These are phyloP conservation scores for Ogataea thermomethanolica DNA, from an alignment of 805 yeast species.

Conservation along the genomic window DNA sequence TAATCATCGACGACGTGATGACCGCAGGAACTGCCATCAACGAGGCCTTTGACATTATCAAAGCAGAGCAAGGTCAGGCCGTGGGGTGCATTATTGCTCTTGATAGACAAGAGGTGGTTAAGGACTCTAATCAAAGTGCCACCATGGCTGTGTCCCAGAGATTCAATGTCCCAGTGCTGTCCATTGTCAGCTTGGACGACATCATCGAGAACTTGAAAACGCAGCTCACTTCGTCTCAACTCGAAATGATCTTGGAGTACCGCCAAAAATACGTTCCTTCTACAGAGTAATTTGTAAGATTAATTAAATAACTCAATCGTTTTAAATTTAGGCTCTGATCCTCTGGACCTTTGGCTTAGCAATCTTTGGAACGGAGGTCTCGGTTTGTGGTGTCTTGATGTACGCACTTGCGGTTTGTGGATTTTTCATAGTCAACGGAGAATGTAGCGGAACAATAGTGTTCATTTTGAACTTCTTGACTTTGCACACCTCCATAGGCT, in stretches of 20 bases:
- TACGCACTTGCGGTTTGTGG: conserved; percentile 76
- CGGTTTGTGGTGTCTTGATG: conserved; percentile 47
- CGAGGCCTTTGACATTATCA: conserved; percentile 84
- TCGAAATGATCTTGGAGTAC: conserved; percentile 56
- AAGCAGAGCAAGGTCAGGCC: conserved; percentile 62
- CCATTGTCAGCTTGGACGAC: conserved; percentile 74
- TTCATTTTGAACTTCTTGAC: conserved; percentile 89
- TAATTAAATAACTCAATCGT: not conserved
- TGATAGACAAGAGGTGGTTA: conserved; percentile 91
- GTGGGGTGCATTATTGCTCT: conserved; percentile 87
- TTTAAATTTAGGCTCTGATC: conserved; percentile 38
- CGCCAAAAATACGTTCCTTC: conserved; percentile 46
- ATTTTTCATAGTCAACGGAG: conserved; percentile 74
- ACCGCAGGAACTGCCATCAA: conserved; percentile 98
- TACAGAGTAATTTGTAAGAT: not conserved
- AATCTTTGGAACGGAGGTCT: conserved; percentile 36
- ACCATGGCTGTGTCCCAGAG: conserved; percentile 72
- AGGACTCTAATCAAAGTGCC: conserved; percentile 65
- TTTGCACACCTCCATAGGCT: conserved; percentile 59
- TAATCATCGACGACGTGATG: conserved; percentile 95
- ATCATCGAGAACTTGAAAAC: conserved; percentile 58
- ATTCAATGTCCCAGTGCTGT: conserved; percentile 77
- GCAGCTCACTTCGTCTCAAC: conserved; percentile 55
- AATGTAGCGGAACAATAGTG: conserved; percentile 82
- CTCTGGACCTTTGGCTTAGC: conserved; percentile 60